These are phyloP conservation scores for Sparassis latifolia DNA, from an alignment of 1,284 basidiomycete genomes.

Conservation along the genomic window DNA sequence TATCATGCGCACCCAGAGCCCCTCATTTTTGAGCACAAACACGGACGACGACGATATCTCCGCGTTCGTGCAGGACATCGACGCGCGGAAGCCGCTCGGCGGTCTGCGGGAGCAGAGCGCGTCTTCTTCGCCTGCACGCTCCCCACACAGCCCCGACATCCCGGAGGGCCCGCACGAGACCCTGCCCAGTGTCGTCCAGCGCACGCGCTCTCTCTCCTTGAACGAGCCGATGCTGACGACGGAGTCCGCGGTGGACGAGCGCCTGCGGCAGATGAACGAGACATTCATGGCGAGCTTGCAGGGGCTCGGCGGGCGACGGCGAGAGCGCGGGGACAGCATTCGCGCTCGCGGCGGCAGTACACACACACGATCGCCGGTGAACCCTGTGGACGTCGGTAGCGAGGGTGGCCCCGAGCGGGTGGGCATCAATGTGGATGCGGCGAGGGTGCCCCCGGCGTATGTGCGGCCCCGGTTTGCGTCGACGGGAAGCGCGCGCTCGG, in stretches of 20 bases:
- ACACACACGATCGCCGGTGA: slow-evolving; percentile 7
- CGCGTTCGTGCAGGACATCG: slow-evolving; percentile 69
- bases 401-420: slow-evolving; percentile 9
- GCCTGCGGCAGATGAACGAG: slow-evolving; percentile 57
- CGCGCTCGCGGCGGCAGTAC: slow-evolving; percentile 1
- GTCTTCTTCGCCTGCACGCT: slow-evolving; percentile 1
- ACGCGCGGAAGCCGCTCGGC: slow-evolving; percentile 54
- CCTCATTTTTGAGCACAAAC: slow-evolving; percentile 39
- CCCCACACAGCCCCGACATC: not conserved
- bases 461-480: slow-evolving; percentile 21
- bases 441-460: slow-evolving; percentile 14
- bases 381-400: slow-evolving; percentile 4
- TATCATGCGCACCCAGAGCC: slow-evolving; percentile 21
- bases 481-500: slow-evolving; percentile 23
- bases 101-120: slow-evolving; percentile 24
- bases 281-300: slow-evolving; percentile 50
- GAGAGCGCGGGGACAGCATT: slow-evolving; percentile 12
- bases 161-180: not conserved
- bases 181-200: not conserved
- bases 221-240: slow-evolving; percentile 44
- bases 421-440: slow-evolving; percentile 4
- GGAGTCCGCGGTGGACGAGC: slow-evolving; percentile 56
- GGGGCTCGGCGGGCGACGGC: slow-evolving; percentile 21
- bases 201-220: slow-evolving; percentile 12
- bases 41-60: slow-evolving; percentile 74